phyloP scores from a whole-genome alignment of 2,329 filamentous ascomycete species.

The Juglanconis sp. region DNA sequence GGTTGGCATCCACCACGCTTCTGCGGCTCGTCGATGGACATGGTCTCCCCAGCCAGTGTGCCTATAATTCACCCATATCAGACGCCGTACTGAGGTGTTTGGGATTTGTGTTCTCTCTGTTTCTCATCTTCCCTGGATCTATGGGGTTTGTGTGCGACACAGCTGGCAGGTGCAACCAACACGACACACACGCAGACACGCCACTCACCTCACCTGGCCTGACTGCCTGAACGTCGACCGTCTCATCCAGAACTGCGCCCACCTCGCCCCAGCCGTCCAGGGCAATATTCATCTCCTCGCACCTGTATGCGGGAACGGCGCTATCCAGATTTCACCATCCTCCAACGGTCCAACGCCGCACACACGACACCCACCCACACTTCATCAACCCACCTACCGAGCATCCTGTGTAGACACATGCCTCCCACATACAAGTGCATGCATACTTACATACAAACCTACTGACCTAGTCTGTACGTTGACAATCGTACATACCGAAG shows the following conservation, averaged over 20 bases:
- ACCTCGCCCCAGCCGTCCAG: not conserved
- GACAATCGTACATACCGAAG: not conserved
- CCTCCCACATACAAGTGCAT: not conserved
- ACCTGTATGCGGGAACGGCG: not conserved
- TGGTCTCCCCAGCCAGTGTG: slow-evolving; percentile 5
- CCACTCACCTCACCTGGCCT: too few species aligned
- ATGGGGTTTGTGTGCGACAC: too few species aligned
- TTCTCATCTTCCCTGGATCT: not conserved
- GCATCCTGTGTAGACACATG: not conserved
- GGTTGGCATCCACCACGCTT: too few species aligned
- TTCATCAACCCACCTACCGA: not conserved
- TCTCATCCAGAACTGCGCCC: not conserved
- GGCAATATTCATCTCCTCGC: not conserved
- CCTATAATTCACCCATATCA: slow-evolving; percentile 6
- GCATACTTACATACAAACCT: not conserved
- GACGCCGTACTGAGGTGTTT: not conserved
- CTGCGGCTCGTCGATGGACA: not conserved
- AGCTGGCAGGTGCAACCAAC: too few species aligned
- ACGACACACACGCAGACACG: too few species aligned
- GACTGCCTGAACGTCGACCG: too few species aligned
- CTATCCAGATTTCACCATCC: not conserved
- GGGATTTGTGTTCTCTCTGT: not conserved
- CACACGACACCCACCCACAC: not conserved
- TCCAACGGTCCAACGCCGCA: not conserved
- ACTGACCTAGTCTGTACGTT: not conserved